Evolutionary conservation across 2,329 filamentous ascomycete genomes (phyloP).

Genomic region (Fusarium tuaranense): DNA sequence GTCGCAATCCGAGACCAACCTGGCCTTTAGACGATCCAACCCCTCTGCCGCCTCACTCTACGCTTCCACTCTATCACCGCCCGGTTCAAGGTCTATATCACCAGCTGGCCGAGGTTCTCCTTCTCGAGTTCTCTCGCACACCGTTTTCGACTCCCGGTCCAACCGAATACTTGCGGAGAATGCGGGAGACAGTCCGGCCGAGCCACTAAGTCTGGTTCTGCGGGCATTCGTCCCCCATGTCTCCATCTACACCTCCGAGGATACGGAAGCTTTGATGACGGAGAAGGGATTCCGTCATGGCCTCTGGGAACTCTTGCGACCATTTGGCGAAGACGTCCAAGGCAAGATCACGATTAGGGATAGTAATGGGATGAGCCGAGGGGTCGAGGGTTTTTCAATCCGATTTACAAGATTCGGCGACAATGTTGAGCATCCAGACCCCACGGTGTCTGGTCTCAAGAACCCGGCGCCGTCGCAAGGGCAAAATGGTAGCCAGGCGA

Average conservation of each 20-base stretch:
- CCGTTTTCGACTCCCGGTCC: conserved; percentile 64
- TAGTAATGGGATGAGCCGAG: conserved; percentile 84
- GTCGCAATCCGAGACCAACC: conserved; percentile 64
- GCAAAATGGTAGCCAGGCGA: conserved; percentile 43
- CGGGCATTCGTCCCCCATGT: conserved; percentile 91
- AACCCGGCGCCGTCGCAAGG: conserved; percentile 54
- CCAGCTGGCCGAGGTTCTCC: conserved; percentile 71
- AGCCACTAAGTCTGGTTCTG: conserved; percentile 76
- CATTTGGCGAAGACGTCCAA: conserved; percentile 88
- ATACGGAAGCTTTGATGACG: conserved; percentile 82
- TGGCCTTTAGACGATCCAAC: conserved; percentile 66
- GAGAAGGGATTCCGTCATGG: conserved; percentile 89
- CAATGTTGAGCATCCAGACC: conserved; percentile 64
- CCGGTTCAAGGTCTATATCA: conserved; percentile 75
- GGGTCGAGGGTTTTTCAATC: conserved; percentile 90
- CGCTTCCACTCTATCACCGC: conserved; percentile 75
- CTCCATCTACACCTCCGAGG: conserved; percentile 85
- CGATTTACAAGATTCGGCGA: conserved; percentile 82
- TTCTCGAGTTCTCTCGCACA: conserved; percentile 67
- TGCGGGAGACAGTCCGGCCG: conserved; percentile 59
- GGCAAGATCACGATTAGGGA: conserved; percentile 93
- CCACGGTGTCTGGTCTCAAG: conserved; percentile 46
- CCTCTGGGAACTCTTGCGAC: conserved; percentile 85
- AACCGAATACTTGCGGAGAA: conserved; percentile 59
- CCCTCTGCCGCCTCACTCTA: conserved; percentile 72